Evolutionary conservation across 495 filamentous ascomycete species (phyloP), one percentile per base, ranked within the genome.

Genomic region (Neurospora sp.): DNA sequence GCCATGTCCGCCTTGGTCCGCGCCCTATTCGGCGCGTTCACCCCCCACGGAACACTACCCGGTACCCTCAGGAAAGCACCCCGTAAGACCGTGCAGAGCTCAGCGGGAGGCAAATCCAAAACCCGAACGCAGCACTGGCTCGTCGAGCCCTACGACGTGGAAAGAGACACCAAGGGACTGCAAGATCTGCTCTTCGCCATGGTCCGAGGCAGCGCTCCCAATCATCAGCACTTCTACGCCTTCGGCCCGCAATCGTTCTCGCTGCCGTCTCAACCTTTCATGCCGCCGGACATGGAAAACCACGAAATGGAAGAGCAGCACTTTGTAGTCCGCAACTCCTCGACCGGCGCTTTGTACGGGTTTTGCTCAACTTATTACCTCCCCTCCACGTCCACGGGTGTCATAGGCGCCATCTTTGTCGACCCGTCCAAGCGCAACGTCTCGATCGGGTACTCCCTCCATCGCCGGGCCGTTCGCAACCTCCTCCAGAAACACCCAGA

Each of bases 321-420:
- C 77, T 97, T 93, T 79, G 92, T 97, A 22, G 94, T 97, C 65
- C 91, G 94, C 9, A 97, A 97, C 81, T 94, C 91, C 82, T 94
- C 89, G 80, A 97, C 94, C 1, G 90, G 92, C 68, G 92, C 91
- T 0, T 82, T 97, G 9, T 96, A 95, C 80, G 94, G 94, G 31
- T 97, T 97, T 80, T 93, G 92, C 78, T 90, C 92, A 0, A 96
- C 94, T 10, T 97, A 96, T 78, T 93, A 87, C 80, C 53, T 65
- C 27, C 53, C 53, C 53, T 89, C 91, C 81, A 88, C 87, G 61
- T 87, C 87, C 1, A 91, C 90, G 3, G 94, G 92, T 14, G 90
- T 92, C n/a, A 89, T 97, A 71, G 92, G 90, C 16, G 89, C 91
- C 40, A 81, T 97, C 69, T 91, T 97, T 68, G 94, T 97, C 41